A percentile compares a stretch with the other conserved stretches of the same genome.
Conservation (phyloP, 805 yeast species). For the Lachancea meyersii region DNA sequence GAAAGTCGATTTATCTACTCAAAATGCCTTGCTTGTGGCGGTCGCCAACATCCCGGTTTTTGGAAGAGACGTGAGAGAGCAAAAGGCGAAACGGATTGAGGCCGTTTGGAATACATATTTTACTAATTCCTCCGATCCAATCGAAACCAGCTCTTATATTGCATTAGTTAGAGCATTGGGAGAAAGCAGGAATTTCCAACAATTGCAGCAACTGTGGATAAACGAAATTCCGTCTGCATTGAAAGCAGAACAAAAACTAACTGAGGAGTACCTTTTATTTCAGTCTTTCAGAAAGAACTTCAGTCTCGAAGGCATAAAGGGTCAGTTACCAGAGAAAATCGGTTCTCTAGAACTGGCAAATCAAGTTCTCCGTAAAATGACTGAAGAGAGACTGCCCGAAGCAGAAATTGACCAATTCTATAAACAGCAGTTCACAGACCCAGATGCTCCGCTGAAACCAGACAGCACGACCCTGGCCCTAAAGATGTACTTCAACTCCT, state of each 20-base stretch:
- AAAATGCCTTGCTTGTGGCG: conserved; percentile 20
- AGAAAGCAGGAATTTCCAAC: conserved; percentile 14
- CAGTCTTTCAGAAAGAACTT: conserved; percentile 11
- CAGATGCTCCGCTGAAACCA: conserved; percentile 12
- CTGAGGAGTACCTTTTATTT: conserved; percentile 20
- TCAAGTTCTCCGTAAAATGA: conserved; percentile 18
- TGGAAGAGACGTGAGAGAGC: conserved; percentile 9
- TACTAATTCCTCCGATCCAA: conserved; percentile 10
- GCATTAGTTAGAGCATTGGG: conserved; percentile 21
- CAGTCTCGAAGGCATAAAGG: conserved; percentile 11
- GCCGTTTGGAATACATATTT: conserved; percentile 31
- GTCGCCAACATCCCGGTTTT: conserved; percentile 18
- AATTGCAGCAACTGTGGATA: conserved; percentile 22
- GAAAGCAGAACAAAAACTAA: conserved; percentile 15
- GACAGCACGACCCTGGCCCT: conserved; percentile 18
- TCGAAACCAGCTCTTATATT: conserved; percentile 18
- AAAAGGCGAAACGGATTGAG: conserved; percentile 22
- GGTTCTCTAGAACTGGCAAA: conserved; percentile 21
- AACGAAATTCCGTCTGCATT: conserved; percentile 21
- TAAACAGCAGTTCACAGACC: conserved; percentile 12
- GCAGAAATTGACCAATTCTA: conserved; percentile 17
- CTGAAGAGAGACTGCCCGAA: conserved; percentile 10
- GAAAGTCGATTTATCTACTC: conserved; percentile 5
- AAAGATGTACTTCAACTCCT: conserved; percentile 17
- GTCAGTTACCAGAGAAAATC: conserved; percentile 15